Percentiles rank a stretch among this genome's conserved stretches.
phyloP scores from a whole-genome alignment of 345 rosid species.

The Toxicodendron radicans region DNA sequence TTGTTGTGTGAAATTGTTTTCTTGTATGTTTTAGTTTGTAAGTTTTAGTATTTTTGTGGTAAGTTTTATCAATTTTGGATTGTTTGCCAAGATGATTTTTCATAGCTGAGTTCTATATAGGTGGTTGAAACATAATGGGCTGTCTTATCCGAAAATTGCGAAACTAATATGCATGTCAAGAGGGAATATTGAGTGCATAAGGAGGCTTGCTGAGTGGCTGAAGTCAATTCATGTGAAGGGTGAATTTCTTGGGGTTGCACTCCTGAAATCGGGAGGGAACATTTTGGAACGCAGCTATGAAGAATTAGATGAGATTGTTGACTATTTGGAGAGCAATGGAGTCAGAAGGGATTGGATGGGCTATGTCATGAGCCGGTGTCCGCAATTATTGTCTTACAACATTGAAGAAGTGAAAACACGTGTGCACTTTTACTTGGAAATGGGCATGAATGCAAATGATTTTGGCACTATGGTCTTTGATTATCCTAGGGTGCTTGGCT shows the following conservation, averaged over 20 bases:
- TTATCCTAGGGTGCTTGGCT: slow-evolving; percentile 72
- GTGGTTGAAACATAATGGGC: slow-evolving; percentile 88
- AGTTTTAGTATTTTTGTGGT: not conserved
- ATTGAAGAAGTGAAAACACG: slow-evolving; percentile 68
- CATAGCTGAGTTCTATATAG: slow-evolving; percentile 35
- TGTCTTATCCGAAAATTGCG: slow-evolving; percentile 73
- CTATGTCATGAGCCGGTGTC: slow-evolving; percentile 70
- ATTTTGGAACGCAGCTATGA: slow-evolving; percentile 49
- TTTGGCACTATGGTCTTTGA: slow-evolving; percentile 94
- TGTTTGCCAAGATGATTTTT: slow-evolving; percentile 13
- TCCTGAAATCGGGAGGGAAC: slow-evolving; percentile 61
- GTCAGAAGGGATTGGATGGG: slow-evolving; percentile 93
- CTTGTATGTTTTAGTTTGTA: not conserved
- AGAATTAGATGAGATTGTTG: slow-evolving; percentile 63
- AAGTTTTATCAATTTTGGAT: not conserved
- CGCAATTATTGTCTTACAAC: slow-evolving; percentile 56
- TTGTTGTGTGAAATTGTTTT: not conserved
- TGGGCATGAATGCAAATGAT: slow-evolving; percentile 83
- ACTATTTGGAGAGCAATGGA: slow-evolving; percentile 69
- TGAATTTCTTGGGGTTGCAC: slow-evolving; percentile 66
- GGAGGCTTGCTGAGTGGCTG: slow-evolving; percentile 61
- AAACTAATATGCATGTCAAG: slow-evolving; percentile 67
- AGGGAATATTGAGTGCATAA: slow-evolving; percentile 67
- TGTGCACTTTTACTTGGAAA: slow-evolving; percentile 60
- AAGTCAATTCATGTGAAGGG: slow-evolving; percentile 75